Percentiles rank a stretch among this genome's conserved stretches.
Conservation (phyloP, 169 alveolate species). For the Cardiosporidium cionae region DNA sequence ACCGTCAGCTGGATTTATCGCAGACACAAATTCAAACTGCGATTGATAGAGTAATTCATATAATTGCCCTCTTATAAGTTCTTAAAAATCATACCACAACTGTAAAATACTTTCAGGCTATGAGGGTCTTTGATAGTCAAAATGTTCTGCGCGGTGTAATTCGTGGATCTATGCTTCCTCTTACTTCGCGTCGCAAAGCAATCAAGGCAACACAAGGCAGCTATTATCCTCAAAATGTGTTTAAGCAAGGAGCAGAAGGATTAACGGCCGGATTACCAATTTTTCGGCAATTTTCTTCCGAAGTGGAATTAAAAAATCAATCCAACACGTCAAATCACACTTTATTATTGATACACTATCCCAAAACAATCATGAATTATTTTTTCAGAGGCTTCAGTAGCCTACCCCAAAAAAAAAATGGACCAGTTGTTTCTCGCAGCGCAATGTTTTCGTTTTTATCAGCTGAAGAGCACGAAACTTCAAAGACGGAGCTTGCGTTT, state of each 20-base stretch:
- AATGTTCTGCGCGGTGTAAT: conserved; percentile 22
- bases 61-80: not conserved
- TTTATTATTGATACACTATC: no score
- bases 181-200: not conserved
- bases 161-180: conserved; percentile 13
- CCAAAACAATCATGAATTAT: no score
- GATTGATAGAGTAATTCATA: conserved; percentile 10
- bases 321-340: no score
- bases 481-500: not conserved
- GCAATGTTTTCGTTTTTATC: no score
- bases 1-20: conserved; percentile 25
- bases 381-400: no score
- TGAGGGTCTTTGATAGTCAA: conserved; percentile 29
- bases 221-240: not conserved
- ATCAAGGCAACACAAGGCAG: not conserved
- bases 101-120: conserved; percentile 2
- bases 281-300: no score
- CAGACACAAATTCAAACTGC: conserved; percentile 23
- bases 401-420: no score
- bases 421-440: no score
- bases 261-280: no score
- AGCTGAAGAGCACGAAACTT: no score
- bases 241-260: no score
- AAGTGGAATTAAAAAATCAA: no score
- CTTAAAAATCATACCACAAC: not conserved